Base-by-base conservation (phyloP, 176 grass and related monocot species). In the Bromus sterilis region DNA sequence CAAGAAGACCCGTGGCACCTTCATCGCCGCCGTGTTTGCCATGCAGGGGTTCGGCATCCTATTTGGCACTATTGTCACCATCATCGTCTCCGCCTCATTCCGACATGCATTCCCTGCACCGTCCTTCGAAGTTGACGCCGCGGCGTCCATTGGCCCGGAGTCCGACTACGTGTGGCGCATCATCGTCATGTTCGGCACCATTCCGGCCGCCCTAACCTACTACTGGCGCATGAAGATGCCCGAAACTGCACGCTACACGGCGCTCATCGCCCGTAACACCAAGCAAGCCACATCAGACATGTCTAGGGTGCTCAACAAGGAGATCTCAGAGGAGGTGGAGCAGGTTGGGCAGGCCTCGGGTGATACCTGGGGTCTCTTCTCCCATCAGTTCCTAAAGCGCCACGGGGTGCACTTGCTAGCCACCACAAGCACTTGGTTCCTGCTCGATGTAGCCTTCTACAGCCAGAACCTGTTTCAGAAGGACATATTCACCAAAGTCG, bases 201-300 rank as follows among this genome's bases (percentile, higher is more conserved):
- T 89, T 20, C 92, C 95, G 0, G 95, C 92, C 0, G 81, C 43
- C 4, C 70, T 94, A 7, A 97, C 94, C 25, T 97, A 88, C 79
- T 97, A 97, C 80, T 97, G 94, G 94, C 89, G 91, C 9, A 94
- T 92, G 83, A 86, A 93, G 65, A 97, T 97, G 94, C 94, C 94
- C 0, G 94, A 97, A 84, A 97, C 89, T 9, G 91, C 92, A 4
- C 83, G 94, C 10, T 97, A 94, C 94, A 97, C 94, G 13, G 94
- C 92, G 48, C 89, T 97, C 26, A 30, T 97, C 21, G 91, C 85
- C 33, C 34, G 69, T 6, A 92, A 97, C 83, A 21, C 91, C 0
- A 94, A 94, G 76, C 79, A 94, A 83, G 91, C 94, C 6, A 65
- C 85, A 0, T 76, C 75, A 4, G 94, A 97, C 85, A 97, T 97